Base-by-base conservation (phyloP, 2,329 filamentous ascomycete genomes). In the Fusarium oligoseptatum region DNA sequence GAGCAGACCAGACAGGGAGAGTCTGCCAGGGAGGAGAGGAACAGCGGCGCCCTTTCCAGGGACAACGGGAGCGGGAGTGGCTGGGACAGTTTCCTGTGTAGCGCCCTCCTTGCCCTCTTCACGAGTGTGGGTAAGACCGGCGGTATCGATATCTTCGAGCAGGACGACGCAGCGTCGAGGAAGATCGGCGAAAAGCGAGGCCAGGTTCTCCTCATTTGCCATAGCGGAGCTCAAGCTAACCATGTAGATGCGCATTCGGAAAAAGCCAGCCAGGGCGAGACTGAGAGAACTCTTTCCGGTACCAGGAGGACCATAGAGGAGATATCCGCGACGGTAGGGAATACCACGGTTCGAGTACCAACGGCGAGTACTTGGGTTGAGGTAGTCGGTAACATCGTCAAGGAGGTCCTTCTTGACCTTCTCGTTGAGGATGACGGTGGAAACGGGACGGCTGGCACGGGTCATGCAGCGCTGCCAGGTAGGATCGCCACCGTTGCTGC, bases 321-420 rank as follows among this genome's bases (percentile, higher is more conserved):
- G 88, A 78, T 97, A 97, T 0, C 95, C 95, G 6, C 95, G 88
- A 15, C 95, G 90, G 80, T 97, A 97, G 0, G 95, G 95, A 34
- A 97, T 96, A 1, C 95, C 95, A 8, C 94, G 89, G 75, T 94
- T 93, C 0, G 92, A 88, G 80, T 98, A 97, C 94, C 94, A 97
- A n/a, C 91, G 87, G 52, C 89, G 86, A 0, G 91, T 92, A 14
- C 85, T 82, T 0, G 90, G 90, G 71, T 90, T 85, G 39, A 93
- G 87, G 77, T 93, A 93, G 76, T 92, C 90, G 29, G 85, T 85
- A 36, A 92, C 87, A 75, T 93, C 91, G 48, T 87, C 85, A 57
- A 93, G 84, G 14, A 93, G 84, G 3, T 87, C 85, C 70, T 87
- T 81, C 84, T 93, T 93, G 57, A 88, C 86, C 76, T 87, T 83